Evolutionary conservation across 164 flowering plant genomes (phyloP), one percentile per base, ranked within the genome.

Genomic region (Litsea cubeba): DNA sequence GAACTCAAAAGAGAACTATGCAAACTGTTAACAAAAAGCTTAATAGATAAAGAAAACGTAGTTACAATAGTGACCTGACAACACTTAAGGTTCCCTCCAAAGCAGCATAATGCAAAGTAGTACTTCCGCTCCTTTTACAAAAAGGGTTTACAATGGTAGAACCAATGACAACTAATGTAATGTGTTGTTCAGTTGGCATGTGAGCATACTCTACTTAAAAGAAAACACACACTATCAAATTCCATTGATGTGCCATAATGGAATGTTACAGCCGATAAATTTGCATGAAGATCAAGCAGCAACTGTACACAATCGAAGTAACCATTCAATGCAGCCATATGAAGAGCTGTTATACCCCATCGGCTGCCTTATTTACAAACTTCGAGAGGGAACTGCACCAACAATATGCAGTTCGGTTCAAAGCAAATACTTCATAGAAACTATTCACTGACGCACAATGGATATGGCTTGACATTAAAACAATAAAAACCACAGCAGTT

Each of bases 71-170:
- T 57, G 81, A 82, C 99, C 97, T 95, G 99, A 79, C 99, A 95
- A 75, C 99, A 92, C 73, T 95, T 90, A 75, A 91, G 81, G 75
- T 95, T 92, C 71, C 99, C 99, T 68, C 97, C 98, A 82, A 93
- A 73, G 98, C 99, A 79, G 99, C 97, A 85, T 93, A 95, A 74
- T 95, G 98, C 87, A 95, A 79, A 73, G 99, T 94, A 68, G 99
- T 92, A 82, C 99, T 95, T 80, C 98, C 97, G 97, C 96, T 73
- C 99, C 98, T 95, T 71, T 65, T 76, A 72, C 46, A 40, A 40
- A 40, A 40, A 40, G 20, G 5, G 15, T 50, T 12, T 0, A 24
- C 12, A 63, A 6, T 8, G 69, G 14, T 11, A 28, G 15, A 66
- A 15, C 35, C 23, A 66, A 22, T 14, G 26, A 28, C 14, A 12